Evolutionary conservation across 2,329 filamentous ascomycete genomes (phyloP).

Genomic region (Penicillium sp.): DNA sequence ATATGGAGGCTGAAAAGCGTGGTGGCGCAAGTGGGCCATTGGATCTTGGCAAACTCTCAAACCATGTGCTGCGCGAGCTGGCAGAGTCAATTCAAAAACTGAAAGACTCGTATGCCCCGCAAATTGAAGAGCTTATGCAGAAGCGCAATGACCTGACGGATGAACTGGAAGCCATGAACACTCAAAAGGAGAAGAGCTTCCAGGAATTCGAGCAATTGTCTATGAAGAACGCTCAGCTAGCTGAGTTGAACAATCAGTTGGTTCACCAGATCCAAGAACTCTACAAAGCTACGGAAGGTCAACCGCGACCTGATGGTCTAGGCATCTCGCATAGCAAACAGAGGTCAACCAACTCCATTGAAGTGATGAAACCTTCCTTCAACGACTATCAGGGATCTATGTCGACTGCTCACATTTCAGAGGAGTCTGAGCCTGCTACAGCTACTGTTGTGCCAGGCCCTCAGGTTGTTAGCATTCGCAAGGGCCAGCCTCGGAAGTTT

Average conservation of each 20-base stretch:
- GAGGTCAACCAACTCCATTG: constrained; percentile 48
- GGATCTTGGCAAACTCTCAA: constrained; percentile 70
- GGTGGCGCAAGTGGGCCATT: constrained; percentile 74
- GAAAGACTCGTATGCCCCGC: constrained; percentile 72
- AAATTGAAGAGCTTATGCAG: constrained; percentile 86
- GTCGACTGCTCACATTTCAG: constrained; percentile 56
- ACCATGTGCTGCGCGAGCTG: constrained; percentile 62
- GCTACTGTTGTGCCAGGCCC: constrained; percentile 67
- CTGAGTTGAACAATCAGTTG: constrained; percentile 92
- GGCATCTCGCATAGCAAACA: constrained; percentile 61
- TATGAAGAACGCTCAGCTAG: constrained; percentile 88
- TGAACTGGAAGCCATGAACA: constrained; percentile 77
- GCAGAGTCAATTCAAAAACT: constrained; percentile 64
- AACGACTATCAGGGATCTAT: constrained; percentile 58
- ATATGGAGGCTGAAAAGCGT: constrained; percentile 82
- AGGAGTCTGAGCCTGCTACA: constrained; percentile 63
- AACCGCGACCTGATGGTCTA: constrained; percentile 52
- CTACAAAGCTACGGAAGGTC: constrained; percentile 69
- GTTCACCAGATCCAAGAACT: constrained; percentile 91
- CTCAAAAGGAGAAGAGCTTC: constrained; percentile 87
- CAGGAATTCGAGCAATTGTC: constrained; percentile 95
- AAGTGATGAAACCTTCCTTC: constrained; percentile 46
- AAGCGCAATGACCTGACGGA: constrained; percentile 81
- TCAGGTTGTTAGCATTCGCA: constrained; percentile 93
- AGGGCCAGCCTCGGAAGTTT: constrained; percentile 92